These are phyloP conservation scores for Aspergillus fijiensis DNA, from an alignment of 2,329 filamentous ascomycete species.

Conservation along the genomic window DNA sequence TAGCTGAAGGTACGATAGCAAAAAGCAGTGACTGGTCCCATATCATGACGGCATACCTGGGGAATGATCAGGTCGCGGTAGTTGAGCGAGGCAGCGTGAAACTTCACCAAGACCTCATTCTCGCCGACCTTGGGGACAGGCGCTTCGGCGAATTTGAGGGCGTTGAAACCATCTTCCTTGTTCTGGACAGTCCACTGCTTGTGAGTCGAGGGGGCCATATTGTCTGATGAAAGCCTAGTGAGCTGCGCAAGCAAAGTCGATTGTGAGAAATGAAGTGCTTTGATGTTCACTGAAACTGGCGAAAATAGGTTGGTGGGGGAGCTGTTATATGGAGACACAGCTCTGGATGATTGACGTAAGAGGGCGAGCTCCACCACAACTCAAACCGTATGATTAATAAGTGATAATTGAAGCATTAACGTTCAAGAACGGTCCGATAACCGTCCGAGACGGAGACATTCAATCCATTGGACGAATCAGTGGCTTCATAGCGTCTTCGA, in stretches of 20 bases:
- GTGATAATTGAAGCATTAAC: not conserved
- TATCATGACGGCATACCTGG: conserved; percentile 35
- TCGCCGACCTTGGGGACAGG: conserved; percentile 64
- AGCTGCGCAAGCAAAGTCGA: not conserved
- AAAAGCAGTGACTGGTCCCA: not conserved
- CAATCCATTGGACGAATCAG: not conserved
- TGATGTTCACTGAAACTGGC: not conserved
- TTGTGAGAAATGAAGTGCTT: not conserved
- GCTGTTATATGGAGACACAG: not conserved
- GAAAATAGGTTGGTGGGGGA: not conserved
- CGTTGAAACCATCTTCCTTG: conserved; percentile 57
- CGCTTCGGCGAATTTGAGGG: conserved; percentile 55
- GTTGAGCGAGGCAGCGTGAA: conserved; percentile 52
- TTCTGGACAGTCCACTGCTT: conserved; percentile 57
- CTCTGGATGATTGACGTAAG: conserved; percentile 11
- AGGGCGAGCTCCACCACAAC: conserved; percentile 7
- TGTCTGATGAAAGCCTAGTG: not conserved
- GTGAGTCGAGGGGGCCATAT: conserved; percentile 41
- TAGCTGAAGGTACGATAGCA: conserved; percentile 21
- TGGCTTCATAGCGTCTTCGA: not conserved
- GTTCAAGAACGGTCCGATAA: not conserved
- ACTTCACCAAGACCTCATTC: conserved; percentile 69
- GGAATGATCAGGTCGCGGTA: conserved; percentile 52
- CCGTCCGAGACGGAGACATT: conserved; percentile 1
- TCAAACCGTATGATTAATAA: conserved; percentile 1